Conservation (phyloP, 148 eudicot genomes). For the Chenopodium formosanum region DNA sequence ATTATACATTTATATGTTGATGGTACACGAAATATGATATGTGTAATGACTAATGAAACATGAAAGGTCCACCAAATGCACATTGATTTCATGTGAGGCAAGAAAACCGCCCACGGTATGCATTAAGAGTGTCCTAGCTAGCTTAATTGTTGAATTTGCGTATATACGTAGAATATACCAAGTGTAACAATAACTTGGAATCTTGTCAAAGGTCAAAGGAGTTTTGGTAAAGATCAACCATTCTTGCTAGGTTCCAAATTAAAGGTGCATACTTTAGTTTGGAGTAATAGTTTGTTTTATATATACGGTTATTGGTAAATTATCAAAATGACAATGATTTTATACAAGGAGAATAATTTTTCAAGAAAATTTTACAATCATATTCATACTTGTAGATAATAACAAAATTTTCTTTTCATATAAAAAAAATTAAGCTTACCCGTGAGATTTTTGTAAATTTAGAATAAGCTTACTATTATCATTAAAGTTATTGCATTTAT, state of each 20-base stretch:
- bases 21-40: background rate
- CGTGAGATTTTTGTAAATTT: no score
- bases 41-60: background rate
- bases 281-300: no score
- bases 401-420: no score
- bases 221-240: background rate
- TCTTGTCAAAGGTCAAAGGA: slow-evolving; percentile 9
- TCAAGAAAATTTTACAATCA: no score
- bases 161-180: background rate
- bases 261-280: background rate
- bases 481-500: no score
- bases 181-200: background rate
- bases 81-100: background rate
- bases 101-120: background rate
- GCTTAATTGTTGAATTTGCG: background rate
- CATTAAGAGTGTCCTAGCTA: background rate
- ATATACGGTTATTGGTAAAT: no score
- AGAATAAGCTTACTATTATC: no score
- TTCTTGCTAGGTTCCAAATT: background rate
- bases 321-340: no score
- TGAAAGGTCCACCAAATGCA: background rate
- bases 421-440: no score
- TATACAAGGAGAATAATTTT: no score
- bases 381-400: no score
- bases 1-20: no score